These are phyloP conservation scores for Caloboletus firmus DNA, from an alignment of 1,284 basidiomycete genomes.

Conservation along the genomic window DNA sequence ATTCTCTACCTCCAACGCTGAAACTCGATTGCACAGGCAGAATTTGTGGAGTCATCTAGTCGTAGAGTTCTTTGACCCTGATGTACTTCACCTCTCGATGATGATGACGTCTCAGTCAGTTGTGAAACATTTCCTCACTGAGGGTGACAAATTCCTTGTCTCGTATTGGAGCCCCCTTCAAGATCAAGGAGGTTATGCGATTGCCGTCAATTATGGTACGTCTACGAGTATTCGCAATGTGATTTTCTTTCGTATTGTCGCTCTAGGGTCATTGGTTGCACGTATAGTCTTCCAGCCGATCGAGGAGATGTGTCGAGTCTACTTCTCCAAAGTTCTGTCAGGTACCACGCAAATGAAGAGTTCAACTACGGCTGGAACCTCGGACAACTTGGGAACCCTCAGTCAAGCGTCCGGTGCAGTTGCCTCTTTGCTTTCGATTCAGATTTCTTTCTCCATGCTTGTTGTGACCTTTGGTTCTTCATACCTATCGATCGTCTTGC, in stretches of 20 bases:
- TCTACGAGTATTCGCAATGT: slow-evolving; percentile 7
- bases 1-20: background rate
- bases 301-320: slow-evolving; percentile 86
- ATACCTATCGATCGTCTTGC: slow-evolving; percentile 69
- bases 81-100: slow-evolving; percentile 57
- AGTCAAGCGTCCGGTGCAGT: slow-evolving; percentile 45
- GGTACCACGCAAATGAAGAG: slow-evolving; percentile 6
- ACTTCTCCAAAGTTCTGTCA: slow-evolving; percentile 74
- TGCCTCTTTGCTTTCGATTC: slow-evolving; percentile 63
- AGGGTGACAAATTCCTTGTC: slow-evolving; percentile 91
- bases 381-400: slow-evolving; percentile 8
- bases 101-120: slow-evolving; percentile 87
- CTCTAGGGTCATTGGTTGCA: slow-evolving; percentile 82
- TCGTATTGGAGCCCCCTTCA: slow-evolving; percentile 78
- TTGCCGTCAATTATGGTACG: slow-evolving; percentile 92
- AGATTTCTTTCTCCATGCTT: slow-evolving; percentile 69
- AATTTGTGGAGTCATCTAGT: slow-evolving; percentile 15
- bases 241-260: background rate
- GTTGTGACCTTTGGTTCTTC: slow-evolving; percentile 72
- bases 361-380: background rate
- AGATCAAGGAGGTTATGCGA: slow-evolving; percentile 91
- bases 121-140: slow-evolving; percentile 93
- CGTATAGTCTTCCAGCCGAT: slow-evolving; percentile 91
- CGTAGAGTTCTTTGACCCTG: slow-evolving; percentile 46
- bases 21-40: slow-evolving; percentile 3